Base-by-base conservation (phyloP, 2,329 filamentous ascomycete genomes). In the Colletotrichum sp. region DNA sequence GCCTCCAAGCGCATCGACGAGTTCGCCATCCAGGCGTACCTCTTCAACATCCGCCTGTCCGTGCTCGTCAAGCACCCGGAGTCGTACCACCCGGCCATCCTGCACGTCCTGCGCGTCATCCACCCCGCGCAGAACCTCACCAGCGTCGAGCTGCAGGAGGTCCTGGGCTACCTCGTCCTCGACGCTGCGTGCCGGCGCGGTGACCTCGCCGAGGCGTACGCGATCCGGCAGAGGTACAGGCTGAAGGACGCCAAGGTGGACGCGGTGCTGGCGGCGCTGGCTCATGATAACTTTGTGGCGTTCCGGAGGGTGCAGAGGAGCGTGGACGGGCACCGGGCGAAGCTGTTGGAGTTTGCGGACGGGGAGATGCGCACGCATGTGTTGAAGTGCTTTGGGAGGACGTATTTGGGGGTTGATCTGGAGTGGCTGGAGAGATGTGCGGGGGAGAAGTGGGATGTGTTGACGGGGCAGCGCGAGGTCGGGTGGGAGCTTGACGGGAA, bases 1-100 rank as follows among this genome's bases (percentile, higher is more conserved):
- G 94, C 94, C 15, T 92, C 94, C 11, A 91, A 92, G 67, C 91
- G 96, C 24, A 86, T 88, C 43, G 94, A 98, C 80, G 87, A 90
- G 66, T 99, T 99, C 83, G 93, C 96, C 2, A 91, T 94, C n/a
- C 92, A 95, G 78, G 94, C 93, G 18, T 98, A 98, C 84, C 91
- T 98, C 75, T 98, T 98, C 87, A 95, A 94, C 79, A 94, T 98
- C 78, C 93, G 96, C 69, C 88, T 96, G 31, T 92, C 94, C 29
- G 93, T 99, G 75, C 90, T 98, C 38, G 91, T 93, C 71, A 91
- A 92, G 76, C 93, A 97, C 78, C 94, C 93, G 78, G 95, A 98
- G 78, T 95, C 95, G 2, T 99, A 98, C 82, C 93, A 96, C 76
- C 95, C 96, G 0, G 95, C 96, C 2, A 90, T 98, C 27, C 89